Base-by-base conservation (phyloP, 1,284 basidiomycete species). In the Ganoderma lucidum region DNA sequence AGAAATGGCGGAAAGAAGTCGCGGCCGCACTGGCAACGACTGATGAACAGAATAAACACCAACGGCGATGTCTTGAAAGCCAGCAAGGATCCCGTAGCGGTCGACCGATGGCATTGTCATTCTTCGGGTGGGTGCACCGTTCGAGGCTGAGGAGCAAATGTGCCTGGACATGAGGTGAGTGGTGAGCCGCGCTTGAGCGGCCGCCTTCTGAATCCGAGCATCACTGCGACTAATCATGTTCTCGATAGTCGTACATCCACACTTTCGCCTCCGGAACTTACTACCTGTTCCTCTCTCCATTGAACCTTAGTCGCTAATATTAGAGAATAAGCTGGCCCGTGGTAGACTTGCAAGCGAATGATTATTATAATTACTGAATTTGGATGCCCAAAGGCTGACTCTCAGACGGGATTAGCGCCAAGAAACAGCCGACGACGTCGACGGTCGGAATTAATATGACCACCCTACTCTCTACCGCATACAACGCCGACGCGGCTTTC, bases 341-440 rank as follows among this genome's bases (percentile, higher is more conserved):
- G 23, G n/a, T 10, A 51, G 6, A 51, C 9, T 28, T 10, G 35
- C 35, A 35, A 23, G 23, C 23, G n/a, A 51, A 51, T 28, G 9
- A 10, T 8, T 44, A 64, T 23, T 23, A 51, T 28, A 10, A 10
- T 56, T 56, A 32, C 63, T 62, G 45, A 17, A 64, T 62, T 14
- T 6, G 63, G 66, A 56, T 44, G 1, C 19, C 9, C 15, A 37
- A 35, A 10, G 37, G 63, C 67, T 68, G 67, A 64, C 56, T 64
- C 45, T 64, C 15, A 35, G 63, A 32, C 45, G 63, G 60, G 30
- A 68, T 58, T 37, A 58, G 67, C 68, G 68, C 68, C 41, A 58
- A 30, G 45, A 51, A 59, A 55, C 53, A 64, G 51, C 48, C 63
- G 59, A 44, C 28, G 32, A 45, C 28, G 61, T 1, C 15, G 44